These are phyloP conservation scores for Colletotrichum karsti DNA, from an alignment of 2,329 filamentous ascomycete genomes.

Conservation along the genomic window DNA sequence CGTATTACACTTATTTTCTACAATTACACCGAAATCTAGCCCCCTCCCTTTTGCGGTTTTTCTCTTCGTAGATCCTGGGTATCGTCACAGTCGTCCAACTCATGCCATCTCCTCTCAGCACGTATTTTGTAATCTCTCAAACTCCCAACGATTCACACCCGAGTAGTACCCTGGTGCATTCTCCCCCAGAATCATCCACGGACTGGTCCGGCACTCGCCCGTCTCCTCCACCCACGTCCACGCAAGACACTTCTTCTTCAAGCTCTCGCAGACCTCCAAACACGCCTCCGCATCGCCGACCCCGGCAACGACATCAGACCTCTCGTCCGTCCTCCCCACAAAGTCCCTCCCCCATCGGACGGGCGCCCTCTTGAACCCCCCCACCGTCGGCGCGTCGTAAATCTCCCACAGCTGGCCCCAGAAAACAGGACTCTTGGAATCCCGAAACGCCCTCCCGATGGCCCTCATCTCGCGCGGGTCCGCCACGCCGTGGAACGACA, in stretches of 20 bases:
- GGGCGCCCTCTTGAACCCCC: constrained; percentile 43
- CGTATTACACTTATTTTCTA: too few species aligned
- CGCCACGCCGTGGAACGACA: constrained; percentile 62
- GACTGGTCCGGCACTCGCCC: constrained; percentile 52
- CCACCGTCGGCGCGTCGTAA: constrained; percentile 52
- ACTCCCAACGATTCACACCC: constrained; percentile 43
- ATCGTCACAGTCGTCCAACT: background rate
- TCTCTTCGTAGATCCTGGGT: background rate
- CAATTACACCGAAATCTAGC: too few species aligned
- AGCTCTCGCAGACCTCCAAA: constrained; percentile 48
- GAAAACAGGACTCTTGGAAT: constrained; percentile 48
- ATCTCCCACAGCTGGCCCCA: constrained; percentile 61
- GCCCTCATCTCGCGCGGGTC: constrained; percentile 53
- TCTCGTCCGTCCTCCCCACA: constrained; percentile 58
- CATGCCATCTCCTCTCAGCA: constrained; percentile 16
- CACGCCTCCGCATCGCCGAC: constrained; percentile 52
- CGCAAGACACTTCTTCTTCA: constrained; percentile 53
- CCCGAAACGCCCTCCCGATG: constrained; percentile 50
- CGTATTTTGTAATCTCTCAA: constrained; percentile 26
- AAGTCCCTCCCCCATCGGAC: constrained; percentile 53
- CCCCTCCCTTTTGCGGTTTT: background rate
- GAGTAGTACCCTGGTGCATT: constrained; percentile 42
- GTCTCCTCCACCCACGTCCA: constrained; percentile 57
- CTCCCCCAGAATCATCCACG: constrained; percentile 59
- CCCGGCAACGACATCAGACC: constrained; percentile 44